A percentile compares a stretch with the other conserved stretches of the same genome.
These are phyloP conservation scores for Geoglossum cookeanum DNA, from an alignment of 2,329 filamentous ascomycete genomes.

Conservation along the genomic window DNA sequence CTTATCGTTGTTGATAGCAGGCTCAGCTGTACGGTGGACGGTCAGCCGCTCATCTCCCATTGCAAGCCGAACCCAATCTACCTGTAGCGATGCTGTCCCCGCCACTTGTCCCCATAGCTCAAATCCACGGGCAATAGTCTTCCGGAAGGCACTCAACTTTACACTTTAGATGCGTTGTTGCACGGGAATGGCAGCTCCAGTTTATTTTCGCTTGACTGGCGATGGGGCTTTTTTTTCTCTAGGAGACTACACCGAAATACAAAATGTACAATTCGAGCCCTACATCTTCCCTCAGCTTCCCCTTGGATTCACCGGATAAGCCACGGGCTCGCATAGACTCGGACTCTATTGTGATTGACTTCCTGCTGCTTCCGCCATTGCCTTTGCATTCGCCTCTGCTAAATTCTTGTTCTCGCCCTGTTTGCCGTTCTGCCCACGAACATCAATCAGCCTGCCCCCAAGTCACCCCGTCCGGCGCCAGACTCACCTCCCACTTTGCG, in stretches of 20 bases:
- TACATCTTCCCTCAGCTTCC: constrained; percentile 8
- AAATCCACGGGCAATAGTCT: background rate
- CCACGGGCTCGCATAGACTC: background rate
- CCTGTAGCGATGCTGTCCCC: background rate
- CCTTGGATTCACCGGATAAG: background rate
- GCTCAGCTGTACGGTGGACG: background rate
- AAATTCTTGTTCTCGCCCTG: constrained; percentile 70
- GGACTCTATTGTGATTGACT: background rate
- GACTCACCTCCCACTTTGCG: constrained; percentile 84
- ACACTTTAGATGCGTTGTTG: background rate
- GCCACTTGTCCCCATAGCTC: background rate
- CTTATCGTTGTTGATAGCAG: constrained; percentile 1
- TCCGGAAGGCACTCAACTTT: background rate
- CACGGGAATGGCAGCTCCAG: background rate
- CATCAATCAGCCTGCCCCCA: background rate
- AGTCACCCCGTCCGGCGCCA: background rate
- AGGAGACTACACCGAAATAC: background rate
- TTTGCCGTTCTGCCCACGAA: constrained; percentile 68
- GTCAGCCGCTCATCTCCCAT: background rate
- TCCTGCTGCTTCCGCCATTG: constrained; percentile 17
- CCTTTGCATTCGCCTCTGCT: constrained; percentile 32
- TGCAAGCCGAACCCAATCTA: background rate
- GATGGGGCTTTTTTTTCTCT: background rate
- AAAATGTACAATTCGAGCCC: constrained; percentile 4
- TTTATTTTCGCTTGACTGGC: background rate